Evolutionary conservation across 1,284 basidiomycete species (phyloP), one percentile per base, ranked within the genome.

Genomic region (Thecaphora frezii): DNA sequence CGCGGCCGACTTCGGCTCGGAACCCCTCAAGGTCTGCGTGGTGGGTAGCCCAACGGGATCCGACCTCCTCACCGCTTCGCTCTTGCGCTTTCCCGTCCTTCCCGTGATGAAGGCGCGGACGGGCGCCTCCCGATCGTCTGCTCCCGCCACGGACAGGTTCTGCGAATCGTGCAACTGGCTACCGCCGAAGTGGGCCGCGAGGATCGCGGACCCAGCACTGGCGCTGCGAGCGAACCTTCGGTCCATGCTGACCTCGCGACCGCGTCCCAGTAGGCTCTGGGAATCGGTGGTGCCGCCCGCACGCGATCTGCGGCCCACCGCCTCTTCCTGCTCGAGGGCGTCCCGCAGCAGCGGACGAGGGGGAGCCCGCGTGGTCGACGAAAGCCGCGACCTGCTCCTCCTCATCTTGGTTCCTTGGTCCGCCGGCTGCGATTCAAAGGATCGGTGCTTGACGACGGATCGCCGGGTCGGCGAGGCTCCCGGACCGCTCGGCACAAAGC

Each of bases 401-500:
- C 21, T n/a, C 24, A 8, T 23, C 46, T 25, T 21, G 25, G 12
- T 43, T 43, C 49, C 37, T 54, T 56, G 37, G 37, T 8, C 14
- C 37, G 38, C 9, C 19, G 7, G 38, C 38, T 8, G 28, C 28
- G 28, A 30, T 8, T 40, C 38, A 18, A 5, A 7, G 8, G 21
- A 40, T n/a, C n/a, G 22, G 22, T 13, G 3, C 28, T 30, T 30
- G 28, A 30, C 28, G 28, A 33, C 16, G 16, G 5, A 16, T 13
- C 16, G 36, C 12, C 66, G 44, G 25, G 62, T 57, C 1, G 66
- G 66, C 22, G 66, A 66, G 8, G 33, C 19, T 13, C 54, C 48
- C 7, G 65, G 47, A n/a, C 50, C 52, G 18, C 59, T 58, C 2
- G 72, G 62, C 1, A 73, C 66, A 18, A 73, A 76, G 59, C 74